phyloP scores from a whole-genome alignment of 2,329 filamentous ascomycete species.

The Fonsecaea multimorphosa region DNA sequence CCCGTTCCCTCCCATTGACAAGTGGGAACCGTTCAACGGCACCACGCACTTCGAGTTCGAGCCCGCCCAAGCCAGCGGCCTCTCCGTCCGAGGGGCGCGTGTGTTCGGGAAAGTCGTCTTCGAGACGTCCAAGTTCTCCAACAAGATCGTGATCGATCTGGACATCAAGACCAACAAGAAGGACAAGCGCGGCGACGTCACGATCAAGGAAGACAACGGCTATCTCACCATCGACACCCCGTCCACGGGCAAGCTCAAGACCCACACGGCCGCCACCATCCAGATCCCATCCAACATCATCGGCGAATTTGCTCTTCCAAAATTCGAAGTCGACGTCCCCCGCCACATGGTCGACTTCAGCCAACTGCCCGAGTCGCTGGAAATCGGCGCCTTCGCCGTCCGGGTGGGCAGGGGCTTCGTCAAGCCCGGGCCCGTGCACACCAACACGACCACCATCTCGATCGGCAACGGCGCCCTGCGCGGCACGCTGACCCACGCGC shows the following conservation, averaged over 20 bases:
- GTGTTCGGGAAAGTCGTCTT: constrained; percentile 33
- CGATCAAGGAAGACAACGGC: constrained; percentile 30
- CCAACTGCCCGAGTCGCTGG: constrained; percentile 30
- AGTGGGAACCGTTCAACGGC: constrained; percentile 30
- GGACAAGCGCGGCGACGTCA: constrained; percentile 26
- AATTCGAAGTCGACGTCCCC: constrained; percentile 28
- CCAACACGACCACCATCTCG: constrained; percentile 23
- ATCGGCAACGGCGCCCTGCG: constrained; percentile 27
- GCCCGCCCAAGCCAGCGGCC: constrained; percentile 23
- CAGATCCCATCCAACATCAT: constrained; percentile 35
- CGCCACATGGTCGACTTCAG: constrained; percentile 35
- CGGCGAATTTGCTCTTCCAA: constrained; percentile 24
- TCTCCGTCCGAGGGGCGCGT: constrained; percentile 23
- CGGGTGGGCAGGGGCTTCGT: constrained; percentile 28
- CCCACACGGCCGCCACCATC: constrained; percentile 24
- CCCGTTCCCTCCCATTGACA: constrained; percentile 67
- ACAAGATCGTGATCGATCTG: constrained; percentile 31
- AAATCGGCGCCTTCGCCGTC: constrained; percentile 27
- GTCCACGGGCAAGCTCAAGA: constrained; percentile 20
- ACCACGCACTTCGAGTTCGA: constrained; percentile 34
- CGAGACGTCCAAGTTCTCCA: constrained; percentile 29
- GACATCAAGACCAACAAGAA: constrained; percentile 34
- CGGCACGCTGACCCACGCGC: constrained; percentile 25
- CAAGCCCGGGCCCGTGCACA: constrained; percentile 31
- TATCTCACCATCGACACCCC: constrained; percentile 27